Evolutionary conservation across 2,329 filamentous ascomycete species (phyloP).

Genomic region (Neonectria magnoliae): DNA sequence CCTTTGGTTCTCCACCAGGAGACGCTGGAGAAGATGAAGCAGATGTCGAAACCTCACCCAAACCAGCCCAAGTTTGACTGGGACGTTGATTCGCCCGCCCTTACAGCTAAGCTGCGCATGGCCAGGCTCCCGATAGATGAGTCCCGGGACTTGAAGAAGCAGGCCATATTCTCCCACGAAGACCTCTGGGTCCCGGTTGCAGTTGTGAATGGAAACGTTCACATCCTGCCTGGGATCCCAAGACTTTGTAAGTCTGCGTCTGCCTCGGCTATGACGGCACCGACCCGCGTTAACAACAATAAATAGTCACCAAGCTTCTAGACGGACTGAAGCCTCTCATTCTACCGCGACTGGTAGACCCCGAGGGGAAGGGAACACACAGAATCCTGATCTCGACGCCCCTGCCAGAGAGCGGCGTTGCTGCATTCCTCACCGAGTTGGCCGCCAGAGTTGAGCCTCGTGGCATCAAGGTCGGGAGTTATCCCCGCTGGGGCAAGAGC

Average conservation of each 20-base stretch:
- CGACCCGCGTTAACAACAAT: slow-evolving; percentile 18
- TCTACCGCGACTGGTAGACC: slow-evolving; percentile 77
- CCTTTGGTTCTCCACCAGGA: slow-evolving; percentile 80
- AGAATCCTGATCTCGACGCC: slow-evolving; percentile 89
- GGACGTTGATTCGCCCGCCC: slow-evolving; percentile 81
- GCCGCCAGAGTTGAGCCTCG: slow-evolving; percentile 76
- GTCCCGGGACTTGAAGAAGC: slow-evolving; percentile 69
- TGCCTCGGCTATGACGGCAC: not conserved
- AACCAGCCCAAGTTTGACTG: slow-evolving; percentile 82
- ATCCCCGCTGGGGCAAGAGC: slow-evolving; percentile 90
- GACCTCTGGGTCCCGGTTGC: slow-evolving; percentile 91
- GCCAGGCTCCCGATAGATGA: slow-evolving; percentile 84
- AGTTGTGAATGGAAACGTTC: slow-evolving; percentile 91
- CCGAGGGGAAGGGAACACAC: slow-evolving; percentile 81
- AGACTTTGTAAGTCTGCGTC: slow-evolving; percentile 69
- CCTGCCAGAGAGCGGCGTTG: slow-evolving; percentile 84
- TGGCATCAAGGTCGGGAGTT: slow-evolving; percentile 94
- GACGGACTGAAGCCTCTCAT: slow-evolving; percentile 79
- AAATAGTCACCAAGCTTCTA: slow-evolving; percentile 75
- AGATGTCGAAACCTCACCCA: slow-evolving; percentile 77
- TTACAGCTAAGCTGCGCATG: slow-evolving; percentile 89
- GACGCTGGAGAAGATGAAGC: slow-evolving; percentile 85
- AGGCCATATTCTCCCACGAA: slow-evolving; percentile 81
- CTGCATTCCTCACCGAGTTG: slow-evolving; percentile 82
- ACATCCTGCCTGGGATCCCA: slow-evolving; percentile 92